phyloP scores from a whole-genome alignment of 352 stramenopile genomes.

The Globisporangium iwayamae region DNA sequence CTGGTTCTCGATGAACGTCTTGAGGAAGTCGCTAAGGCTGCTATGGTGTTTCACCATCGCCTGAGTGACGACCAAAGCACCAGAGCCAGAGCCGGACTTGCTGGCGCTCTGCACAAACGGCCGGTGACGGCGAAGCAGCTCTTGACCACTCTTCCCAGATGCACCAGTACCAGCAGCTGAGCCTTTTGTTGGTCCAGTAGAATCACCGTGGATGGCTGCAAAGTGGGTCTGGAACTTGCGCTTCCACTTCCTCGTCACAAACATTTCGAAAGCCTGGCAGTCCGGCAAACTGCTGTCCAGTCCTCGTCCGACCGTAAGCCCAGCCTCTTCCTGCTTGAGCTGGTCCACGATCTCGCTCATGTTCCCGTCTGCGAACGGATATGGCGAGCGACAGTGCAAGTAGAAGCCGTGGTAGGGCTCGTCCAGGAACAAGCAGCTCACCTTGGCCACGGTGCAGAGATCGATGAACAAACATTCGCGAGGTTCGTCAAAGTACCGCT shows the following conservation, averaged over 20 bases:
- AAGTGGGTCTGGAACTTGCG: slow-evolving; percentile 74
- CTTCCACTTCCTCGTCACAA: slow-evolving; percentile 85
- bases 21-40: slow-evolving; percentile 73
- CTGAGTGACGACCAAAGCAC: slow-evolving; percentile 29
- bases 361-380: slow-evolving; percentile 89
- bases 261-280: slow-evolving; percentile 92
- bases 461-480: slow-evolving; percentile 88
- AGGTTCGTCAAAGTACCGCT: slow-evolving; percentile 70
- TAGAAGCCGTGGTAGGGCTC: slow-evolving; percentile 94
- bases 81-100: not conserved
- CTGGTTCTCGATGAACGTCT: slow-evolving; percentile 83
- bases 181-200: not conserved
- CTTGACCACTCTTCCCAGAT: not conserved
- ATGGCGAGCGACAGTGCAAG: slow-evolving; percentile 92
- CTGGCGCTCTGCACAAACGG: slow-evolving; percentile 11
- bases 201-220: slow-evolving; percentile 28
- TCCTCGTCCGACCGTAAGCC: slow-evolving; percentile 78
- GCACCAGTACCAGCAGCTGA: not conserved
- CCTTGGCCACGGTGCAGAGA: slow-evolving; percentile 93
- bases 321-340: slow-evolving; percentile 88
- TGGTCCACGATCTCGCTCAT: slow-evolving; percentile 92
- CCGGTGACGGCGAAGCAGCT: slow-evolving; percentile 13
- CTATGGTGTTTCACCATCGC: slow-evolving; percentile 47
- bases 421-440: slow-evolving; percentile 90
- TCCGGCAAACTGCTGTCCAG: slow-evolving; percentile 78